Evolutionary conservation across 2,329 filamentous ascomycete species (phyloP), one percentile per base, ranked within the genome.

Genomic region (Bipolaris bicolor): DNA sequence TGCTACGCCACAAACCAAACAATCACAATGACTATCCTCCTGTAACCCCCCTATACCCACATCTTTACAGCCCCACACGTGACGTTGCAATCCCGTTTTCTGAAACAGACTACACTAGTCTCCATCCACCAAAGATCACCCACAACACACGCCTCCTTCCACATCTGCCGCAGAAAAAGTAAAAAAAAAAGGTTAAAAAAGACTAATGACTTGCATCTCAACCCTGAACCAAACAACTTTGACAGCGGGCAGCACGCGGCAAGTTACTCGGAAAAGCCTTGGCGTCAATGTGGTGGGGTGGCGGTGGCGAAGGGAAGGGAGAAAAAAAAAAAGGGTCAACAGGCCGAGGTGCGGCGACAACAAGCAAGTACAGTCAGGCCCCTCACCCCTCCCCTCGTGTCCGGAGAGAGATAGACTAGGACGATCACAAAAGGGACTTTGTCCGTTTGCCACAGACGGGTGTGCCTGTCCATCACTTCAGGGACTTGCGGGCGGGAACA

Each of bases 381-480:
- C 39, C 39, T 29, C 26, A n/a, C 26, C 26, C 26, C 9, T 6
- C 24, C 24, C 7, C 26, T 29, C 26, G 26, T 29, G 26, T 10
- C 26, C 26, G 26, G 26, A 29, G 26, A 41, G 22, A 20, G 39
- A 22, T 11, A 20, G 39, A 22, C 18, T 18, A 29, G 26, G 18
- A 41, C 18, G 39, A 41, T 41, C 39, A 13, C 18, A 13, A 22
- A 40, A 13, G 18, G 22, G 10, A 5, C 1, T 22, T 5, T 11
- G 39, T 6, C n/a, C 7, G 15, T 41, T 41, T 24, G 39, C 39
- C 39, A 24, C 39, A 13, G 24, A 16, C 43, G 43, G 31, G 31
- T n/a, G 45, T 48, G n/a, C 45, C 45, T 48, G 45, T 48, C 45
- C 45, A 48, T 48, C 45, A 48, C 26, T 24, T 33, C 45, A 48